Base-by-base conservation (phyloP, 306 rosid genomes). In the Styphnolobium japonicum region DNA sequence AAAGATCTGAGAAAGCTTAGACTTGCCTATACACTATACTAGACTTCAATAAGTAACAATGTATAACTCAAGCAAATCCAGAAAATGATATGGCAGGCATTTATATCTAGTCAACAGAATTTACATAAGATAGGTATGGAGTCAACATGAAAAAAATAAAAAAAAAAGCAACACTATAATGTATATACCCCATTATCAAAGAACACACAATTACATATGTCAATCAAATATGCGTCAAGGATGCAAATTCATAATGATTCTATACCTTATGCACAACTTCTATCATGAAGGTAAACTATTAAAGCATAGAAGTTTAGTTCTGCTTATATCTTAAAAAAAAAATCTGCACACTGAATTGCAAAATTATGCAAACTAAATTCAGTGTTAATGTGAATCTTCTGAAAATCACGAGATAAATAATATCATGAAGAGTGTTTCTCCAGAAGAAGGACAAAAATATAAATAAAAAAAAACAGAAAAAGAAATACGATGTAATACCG, bases 401-500 rank as follows among this genome's bases (percentile, higher is more conserved):
- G 61, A 46, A 73, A 36, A 37, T n/a, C n/a, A n/a, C 70, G 33
- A 29, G 6, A 73, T 67, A 49, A 29, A n/a, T 36, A 71, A 51
- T 27, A 48, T 78, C 55, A 36, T 34, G 22, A 6, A 22, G 19
- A 53, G 12, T 34, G 18, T 33, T 66, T 31, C 55, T 43, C 53
- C 16, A 21, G 53, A 60, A 65, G 10, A 45, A 68, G 10, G 36
- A 46, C 21, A 49, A 22, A 68, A 61, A 51, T n/a, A n/a, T n/a
- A n/a, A n/a, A 3, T 15, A 27, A 33, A 27, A 57, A 15, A 25
- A 63, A 60, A 55, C 72, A 62, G 37, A 78, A 48, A 60, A 49
- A 51, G 27, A 31, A 67, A 58, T 29, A 72, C 3, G 42, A 79
- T 39, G 56, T 10, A 25, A 51, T 92, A 94, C 98, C 95, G 92